Base-by-base conservation (phyloP, 306 rosid genomes). In the Senna tora region DNA sequence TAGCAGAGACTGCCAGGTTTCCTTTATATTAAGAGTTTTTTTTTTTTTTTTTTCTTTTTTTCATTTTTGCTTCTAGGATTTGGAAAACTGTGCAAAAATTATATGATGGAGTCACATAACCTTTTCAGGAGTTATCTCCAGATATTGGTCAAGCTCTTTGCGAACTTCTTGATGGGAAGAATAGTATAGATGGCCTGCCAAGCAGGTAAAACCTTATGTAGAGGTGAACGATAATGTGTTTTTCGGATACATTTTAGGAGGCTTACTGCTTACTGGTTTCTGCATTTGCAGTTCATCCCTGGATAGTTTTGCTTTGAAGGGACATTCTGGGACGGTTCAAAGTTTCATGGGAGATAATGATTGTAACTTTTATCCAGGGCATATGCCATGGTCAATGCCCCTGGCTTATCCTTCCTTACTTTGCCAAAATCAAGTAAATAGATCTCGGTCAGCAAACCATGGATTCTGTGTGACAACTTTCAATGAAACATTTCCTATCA, bases 1-100 rank as follows among this genome's bases (percentile, higher is more conserved):
- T 77, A 90, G 96, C 88, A 78, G 93, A 77, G 96, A 86, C 67
- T 90, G 93, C 82, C 96, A 90, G 93, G 96, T 90, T 45, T 72
- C 45, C 45, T 67, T 70, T 63, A 41, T 38, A 63, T 73, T 38
- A 45, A n/a, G 32, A 51, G 39, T 47, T 50, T 33, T 13, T 69
- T 50, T 4, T 69, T 30, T 36, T 64, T 52, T 32, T 20, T 73
- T 20, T 43, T 45, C 49, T 49, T 22, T n/a, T 30, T 36, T 64
- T 52, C 14, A 3, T 32, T 20, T 73, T 20, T 43, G 51, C 49
- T 49, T 22, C 42, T 43, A 17, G 43, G 65, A 34, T 34, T 59
- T 61, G 50, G 21, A 67, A 71, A 65, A 61, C 46, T 75, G 36
- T 58, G 52, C 38, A 50, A 46, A 11, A 51, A 56, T 64, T 62